Evolutionary conservation across 495 filamentous ascomycete genomes (phyloP), one percentile per base, ranked within the genome.

Genomic region (Aspergillus homomorphus): DNA sequence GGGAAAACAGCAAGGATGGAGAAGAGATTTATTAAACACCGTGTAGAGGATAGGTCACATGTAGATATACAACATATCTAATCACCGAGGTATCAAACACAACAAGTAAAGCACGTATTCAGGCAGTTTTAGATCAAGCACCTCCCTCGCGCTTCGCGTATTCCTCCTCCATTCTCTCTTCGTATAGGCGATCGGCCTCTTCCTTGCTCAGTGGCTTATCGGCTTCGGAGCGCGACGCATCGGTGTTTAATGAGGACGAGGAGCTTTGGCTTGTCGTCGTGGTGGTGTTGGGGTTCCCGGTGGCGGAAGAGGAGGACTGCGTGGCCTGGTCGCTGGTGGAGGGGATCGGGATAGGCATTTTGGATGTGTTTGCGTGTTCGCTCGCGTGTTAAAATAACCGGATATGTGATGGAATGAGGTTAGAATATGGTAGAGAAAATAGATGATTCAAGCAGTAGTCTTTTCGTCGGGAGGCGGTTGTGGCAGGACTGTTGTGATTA

Each of bases 141-240:
- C 87, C 87, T 0, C 87, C 87, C 62, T 89, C 87, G 49, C 87
- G 70, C 78, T 89, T 89, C n/a, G 87, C 86, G 67, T 90, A 89
- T 70, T 90, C 87, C 43, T 89, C 87, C 75, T 88, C 85, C 60
- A 89, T 89, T n/a, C 80, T 73, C 73, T 89, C 86, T 66, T 87
- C 83, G 52, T 89, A 90, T 16, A 81, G 56, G 22, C 75, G 75
- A 58, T 87, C 85, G 2, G 82, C 85, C 64, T 84, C 83, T 54
- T 81, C 78, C 60, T 69, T 71, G 46, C 67, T 78, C 64, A 79
- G 45, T 8, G 66, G 51, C n/a, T 61, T 65, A 23, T 71, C 62
- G 20, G 64, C 50, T 8, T 62, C 62, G 12, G 61, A 20, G 45
- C 58, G 57, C 43, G 18, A 18, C 22, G 23, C 14, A 8, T 18